These are phyloP conservation scores for Pyrus hybrid DNA, from an alignment of 331 rosid genomes.

Conservation along the genomic window DNA sequence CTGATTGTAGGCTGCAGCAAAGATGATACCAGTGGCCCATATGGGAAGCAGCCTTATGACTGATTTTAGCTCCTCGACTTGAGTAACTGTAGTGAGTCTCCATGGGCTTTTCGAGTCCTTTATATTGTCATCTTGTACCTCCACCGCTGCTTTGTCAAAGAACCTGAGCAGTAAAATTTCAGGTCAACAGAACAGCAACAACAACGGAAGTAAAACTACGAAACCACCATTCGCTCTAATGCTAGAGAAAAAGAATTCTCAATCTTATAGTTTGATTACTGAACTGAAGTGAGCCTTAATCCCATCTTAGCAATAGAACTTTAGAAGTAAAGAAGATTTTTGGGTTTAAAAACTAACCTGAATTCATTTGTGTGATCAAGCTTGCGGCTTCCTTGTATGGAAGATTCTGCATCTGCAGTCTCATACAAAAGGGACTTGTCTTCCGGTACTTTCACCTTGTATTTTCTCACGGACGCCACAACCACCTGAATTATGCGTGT, in stretches of 20 bases:
- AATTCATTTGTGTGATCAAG: constrained; percentile 39
- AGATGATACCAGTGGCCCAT: constrained; percentile 47
- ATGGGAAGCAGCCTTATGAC: constrained; percentile 44
- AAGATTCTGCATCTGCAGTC: constrained; percentile 32
- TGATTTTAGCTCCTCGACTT: constrained; percentile 54
- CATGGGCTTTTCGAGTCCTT: constrained; percentile 25
- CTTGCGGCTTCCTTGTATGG: constrained; percentile 46
- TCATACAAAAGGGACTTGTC: constrained; percentile 35
- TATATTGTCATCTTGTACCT: neutral
- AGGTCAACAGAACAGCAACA: neutral
- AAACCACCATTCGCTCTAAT: neutral
- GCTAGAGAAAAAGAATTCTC: neutral
- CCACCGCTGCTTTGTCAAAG: constrained; percentile 54
- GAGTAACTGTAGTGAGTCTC: constrained; percentile 51
- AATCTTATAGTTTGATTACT: neutral
- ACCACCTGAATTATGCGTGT: constrained; percentile 44
- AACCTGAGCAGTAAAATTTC: constrained; percentile 13
- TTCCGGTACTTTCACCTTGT: constrained; percentile 20
- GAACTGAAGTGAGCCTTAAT: neutral
- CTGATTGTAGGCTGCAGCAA: constrained; percentile 35
- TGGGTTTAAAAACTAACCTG: constrained; percentile 12
- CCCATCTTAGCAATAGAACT: neutral
- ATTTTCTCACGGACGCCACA: constrained; percentile 32
- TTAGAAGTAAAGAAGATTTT: neutral
- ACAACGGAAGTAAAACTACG: neutral